Percentiles rank a stretch among this genome's conserved stretches.
Conservation (phyloP, 805 yeast genomes). For the Saccharomycopsis capsularis region DNA sequence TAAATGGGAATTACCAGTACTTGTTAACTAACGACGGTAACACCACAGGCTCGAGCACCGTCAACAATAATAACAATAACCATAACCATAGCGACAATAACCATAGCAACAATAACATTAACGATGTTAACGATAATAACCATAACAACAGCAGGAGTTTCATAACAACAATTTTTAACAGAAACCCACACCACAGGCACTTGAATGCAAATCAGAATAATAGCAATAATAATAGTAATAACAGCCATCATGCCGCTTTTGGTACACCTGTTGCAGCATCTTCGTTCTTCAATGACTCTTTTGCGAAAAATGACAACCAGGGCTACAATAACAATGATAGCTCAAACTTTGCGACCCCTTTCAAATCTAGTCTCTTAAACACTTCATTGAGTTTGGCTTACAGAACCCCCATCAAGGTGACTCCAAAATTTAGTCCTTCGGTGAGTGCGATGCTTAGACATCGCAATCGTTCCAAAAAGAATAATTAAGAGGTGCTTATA, state of each 20-base stretch:
- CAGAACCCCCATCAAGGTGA: neutral
- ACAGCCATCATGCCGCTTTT: too few species aligned
- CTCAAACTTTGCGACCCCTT: neutral
- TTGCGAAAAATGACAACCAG: neutral
- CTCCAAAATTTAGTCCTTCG: neutral
- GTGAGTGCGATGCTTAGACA: neutral
- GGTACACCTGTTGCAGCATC: neutral
- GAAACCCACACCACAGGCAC: too few species aligned
- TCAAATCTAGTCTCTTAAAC: neutral
- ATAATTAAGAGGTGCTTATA: too few species aligned
- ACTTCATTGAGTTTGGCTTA: neutral
- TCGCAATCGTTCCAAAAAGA: too few species aligned
- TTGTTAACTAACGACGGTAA: neutral
- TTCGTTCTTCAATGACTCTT: slow-evolving; percentile 2
- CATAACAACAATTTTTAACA: too few species aligned
- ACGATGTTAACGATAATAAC: too few species aligned
- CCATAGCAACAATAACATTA: neutral
- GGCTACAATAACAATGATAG: neutral
- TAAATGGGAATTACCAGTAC: neutral
- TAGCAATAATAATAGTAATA: too few species aligned
- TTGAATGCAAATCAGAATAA: too few species aligned
- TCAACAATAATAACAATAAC: too few species aligned
- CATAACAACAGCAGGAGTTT: too few species aligned
- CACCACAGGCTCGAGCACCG: too few species aligned
- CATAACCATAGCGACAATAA: too few species aligned